phyloP scores from a whole-genome alignment of 768 basidiomycete species.

The Calocybe cyanea region DNA sequence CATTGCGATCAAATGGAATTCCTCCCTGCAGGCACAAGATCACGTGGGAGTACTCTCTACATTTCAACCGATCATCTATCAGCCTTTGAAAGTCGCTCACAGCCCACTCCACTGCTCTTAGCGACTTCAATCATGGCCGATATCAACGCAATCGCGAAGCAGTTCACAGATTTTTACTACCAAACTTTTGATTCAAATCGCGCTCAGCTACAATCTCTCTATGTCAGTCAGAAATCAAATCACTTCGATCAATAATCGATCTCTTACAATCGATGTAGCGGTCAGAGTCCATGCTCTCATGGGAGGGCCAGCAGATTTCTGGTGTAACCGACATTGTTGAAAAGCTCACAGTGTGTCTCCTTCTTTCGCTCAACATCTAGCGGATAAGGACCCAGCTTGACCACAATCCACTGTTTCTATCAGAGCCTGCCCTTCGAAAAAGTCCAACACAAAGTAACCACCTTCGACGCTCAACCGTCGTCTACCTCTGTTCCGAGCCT shows the following conservation, averaged over 20 bases:
- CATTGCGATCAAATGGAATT: too few relatives aligned
- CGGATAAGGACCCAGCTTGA: not conserved
- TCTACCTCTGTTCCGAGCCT: constrained; percentile 48
- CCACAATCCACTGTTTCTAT: not conserved
- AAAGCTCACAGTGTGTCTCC: constrained; percentile 61
- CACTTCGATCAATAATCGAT: constrained; percentile 13
- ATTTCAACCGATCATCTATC: too few relatives aligned
- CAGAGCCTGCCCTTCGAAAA: constrained; percentile 78
- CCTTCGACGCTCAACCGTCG: constrained; percentile 87
- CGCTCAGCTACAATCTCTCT: constrained; percentile 53
- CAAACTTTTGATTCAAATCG: constrained; percentile 67
- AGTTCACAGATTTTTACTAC: constrained; percentile 87
- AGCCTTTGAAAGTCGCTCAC: too few relatives aligned
- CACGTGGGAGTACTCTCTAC: constrained; percentile 16
- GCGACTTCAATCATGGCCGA: constrained; percentile 72
- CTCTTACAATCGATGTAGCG: constrained; percentile 48
- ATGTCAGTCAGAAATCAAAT: constrained; percentile 55
- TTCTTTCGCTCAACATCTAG: too few relatives aligned
- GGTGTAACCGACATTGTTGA: constrained; percentile 57
- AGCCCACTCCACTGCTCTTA: constrained; percentile 2
- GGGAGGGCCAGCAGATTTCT: constrained; percentile 58
- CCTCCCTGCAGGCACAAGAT: not conserved
- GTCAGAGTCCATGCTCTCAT: constrained; percentile 78
- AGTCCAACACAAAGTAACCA: constrained; percentile 78
- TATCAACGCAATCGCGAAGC: constrained; percentile 67